Percentiles rank a stretch among this genome's conserved stretches.
Evolutionary conservation across 2,329 filamentous ascomycete genomes (phyloP).

Genomic region (Dactylellina sp.): DNA sequence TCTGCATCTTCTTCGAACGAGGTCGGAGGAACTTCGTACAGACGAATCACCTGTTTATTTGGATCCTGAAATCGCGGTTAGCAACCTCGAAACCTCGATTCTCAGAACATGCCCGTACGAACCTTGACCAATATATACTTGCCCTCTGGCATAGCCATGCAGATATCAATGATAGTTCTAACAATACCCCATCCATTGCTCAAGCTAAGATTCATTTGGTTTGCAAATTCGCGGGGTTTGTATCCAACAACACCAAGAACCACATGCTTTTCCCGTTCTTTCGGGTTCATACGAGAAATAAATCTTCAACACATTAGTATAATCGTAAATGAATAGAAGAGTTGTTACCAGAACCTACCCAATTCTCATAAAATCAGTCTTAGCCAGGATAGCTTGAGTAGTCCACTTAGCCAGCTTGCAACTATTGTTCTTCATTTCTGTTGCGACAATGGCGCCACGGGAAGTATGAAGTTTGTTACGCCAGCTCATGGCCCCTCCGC

Average conservation of each 20-base stretch:
- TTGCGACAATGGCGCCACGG: slow-evolving; percentile 95
- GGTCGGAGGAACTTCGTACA: slow-evolving; percentile 88
- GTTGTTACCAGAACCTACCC: slow-evolving; percentile 71
- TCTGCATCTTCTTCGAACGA: slow-evolving; percentile 93
- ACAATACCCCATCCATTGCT: slow-evolving; percentile 99
- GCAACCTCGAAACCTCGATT: neutral
- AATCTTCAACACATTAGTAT: slow-evolving; percentile 72
- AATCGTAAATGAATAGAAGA: neutral
- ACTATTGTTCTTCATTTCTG: slow-evolving; percentile 99
- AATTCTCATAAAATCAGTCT: slow-evolving; percentile 98
- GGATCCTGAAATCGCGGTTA: slow-evolving; percentile 78
- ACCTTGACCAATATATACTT: slow-evolving; percentile 80
- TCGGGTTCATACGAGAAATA: slow-evolving; percentile 92
- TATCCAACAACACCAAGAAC: slow-evolving; percentile 95
- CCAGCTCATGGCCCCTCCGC: slow-evolving; percentile 96
- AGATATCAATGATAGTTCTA: slow-evolving; percentile 96
- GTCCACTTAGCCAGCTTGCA: slow-evolving; percentile 99
- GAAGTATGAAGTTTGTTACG: slow-evolving; percentile 92
- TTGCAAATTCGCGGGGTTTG: slow-evolving; percentile 96
- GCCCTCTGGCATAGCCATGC: slow-evolving; percentile 79
- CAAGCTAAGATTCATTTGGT: slow-evolving; percentile 97
- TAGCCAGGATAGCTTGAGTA: slow-evolving; percentile 93
- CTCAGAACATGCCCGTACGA: slow-evolving; percentile 8
- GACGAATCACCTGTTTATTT: slow-evolving; percentile 92
- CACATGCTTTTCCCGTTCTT: slow-evolving; percentile 91